A percentile compares a stretch with the other conserved stretches of the same genome.
Conservation (phyloP, 2,329 filamentous ascomycete species). For the Beauveria caledonica region DNA sequence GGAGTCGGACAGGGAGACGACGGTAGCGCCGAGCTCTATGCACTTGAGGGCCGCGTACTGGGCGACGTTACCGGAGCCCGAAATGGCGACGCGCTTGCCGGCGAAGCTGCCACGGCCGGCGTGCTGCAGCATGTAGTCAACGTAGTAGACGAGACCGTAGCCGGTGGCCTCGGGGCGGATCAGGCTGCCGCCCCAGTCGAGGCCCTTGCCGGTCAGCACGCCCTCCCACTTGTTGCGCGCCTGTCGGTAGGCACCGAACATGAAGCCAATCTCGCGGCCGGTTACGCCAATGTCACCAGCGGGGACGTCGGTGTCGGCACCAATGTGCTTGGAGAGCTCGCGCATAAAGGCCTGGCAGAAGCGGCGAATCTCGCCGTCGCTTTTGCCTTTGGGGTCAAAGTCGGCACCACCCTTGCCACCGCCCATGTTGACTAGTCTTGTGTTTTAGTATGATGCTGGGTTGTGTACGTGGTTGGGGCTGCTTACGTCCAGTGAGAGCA, state of each 20-base stretch:
- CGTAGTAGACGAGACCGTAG: slow-evolving; percentile 94
- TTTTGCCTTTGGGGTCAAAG: slow-evolving; percentile 99
- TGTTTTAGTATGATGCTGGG: slow-evolving; percentile 12
- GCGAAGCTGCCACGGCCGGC: slow-evolving; percentile 77
- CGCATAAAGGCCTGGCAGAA: slow-evolving; percentile 97
- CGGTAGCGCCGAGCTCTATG: slow-evolving; percentile 88
- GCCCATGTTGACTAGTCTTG: slow-evolving; percentile 57
- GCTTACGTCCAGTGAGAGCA: slow-evolving; percentile 80
- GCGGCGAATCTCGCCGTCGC: slow-evolving; percentile 91
- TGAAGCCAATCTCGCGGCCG: slow-evolving; percentile 83
- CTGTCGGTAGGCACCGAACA: slow-evolving; percentile 91
- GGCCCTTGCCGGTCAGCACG: slow-evolving; percentile 91
- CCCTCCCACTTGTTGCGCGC: slow-evolving; percentile 90
- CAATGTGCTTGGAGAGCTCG: slow-evolving; percentile 91
- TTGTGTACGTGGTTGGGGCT: slow-evolving; percentile 28
- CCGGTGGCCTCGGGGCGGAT: slow-evolving; percentile 96
- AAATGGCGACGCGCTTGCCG: slow-evolving; percentile 92
- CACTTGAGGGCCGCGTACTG: slow-evolving; percentile 95
- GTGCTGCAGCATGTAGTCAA: slow-evolving; percentile 90
- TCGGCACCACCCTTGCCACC: slow-evolving; percentile 97
- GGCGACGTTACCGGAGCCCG: slow-evolving; percentile 94
- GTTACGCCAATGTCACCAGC: slow-evolving; percentile 95
- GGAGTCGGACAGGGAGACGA: slow-evolving; percentile 90
- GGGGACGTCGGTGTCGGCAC: slow-evolving; percentile 90
- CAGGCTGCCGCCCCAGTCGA: slow-evolving; percentile 83